Evolutionary conservation across 805 yeast species (phyloP), one percentile per base, ranked within the genome.

Genomic region (Ogataea trehaloabstinens): DNA sequence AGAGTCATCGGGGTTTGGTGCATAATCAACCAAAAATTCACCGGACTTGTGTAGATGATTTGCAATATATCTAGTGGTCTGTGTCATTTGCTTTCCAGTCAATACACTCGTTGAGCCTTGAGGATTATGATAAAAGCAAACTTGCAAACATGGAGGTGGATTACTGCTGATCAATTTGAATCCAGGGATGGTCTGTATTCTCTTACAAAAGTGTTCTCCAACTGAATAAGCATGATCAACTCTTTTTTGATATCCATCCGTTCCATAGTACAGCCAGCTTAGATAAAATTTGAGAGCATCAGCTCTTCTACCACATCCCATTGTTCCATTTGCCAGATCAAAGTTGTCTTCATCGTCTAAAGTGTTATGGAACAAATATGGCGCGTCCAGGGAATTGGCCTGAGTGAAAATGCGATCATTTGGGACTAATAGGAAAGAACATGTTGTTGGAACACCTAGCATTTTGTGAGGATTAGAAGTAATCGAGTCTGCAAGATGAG

Each of bases 241-340:
- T 29, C 95, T 67, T 33, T 67, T 56, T 22, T 64, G 78, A 50
- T 80, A 83, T 1, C 95, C 95, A 25, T 60, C 51, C 3, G 66
- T 60, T 3, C 95, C 95, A 52, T 81, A 87, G 67, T 82, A 87
- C 42, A 81, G 66, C 95, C 95, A 86, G 1, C 85, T 79, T 56
- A 87, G 58, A 58, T 82, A 86, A 52, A 87, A 69, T 61, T 86
- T 86, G 58, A 86, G 65, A 3, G 91, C 76, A 58, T 87, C 95
- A 0, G 93, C 79, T 38, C 95, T 72, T 49, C 95, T 75, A 11
- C 95, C 95, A 58, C 95, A 86, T 6, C 95, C 95, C 90, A 87
- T 81, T 2, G 95, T 87, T 11, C 93, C 95, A 58, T 85, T 91
- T 1, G 91, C 95, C 40, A 86, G 71, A 50, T 86, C 95, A 53